Base-by-base conservation (phyloP, 306 rosid species). In the Pyrus betulifolia region DNA sequence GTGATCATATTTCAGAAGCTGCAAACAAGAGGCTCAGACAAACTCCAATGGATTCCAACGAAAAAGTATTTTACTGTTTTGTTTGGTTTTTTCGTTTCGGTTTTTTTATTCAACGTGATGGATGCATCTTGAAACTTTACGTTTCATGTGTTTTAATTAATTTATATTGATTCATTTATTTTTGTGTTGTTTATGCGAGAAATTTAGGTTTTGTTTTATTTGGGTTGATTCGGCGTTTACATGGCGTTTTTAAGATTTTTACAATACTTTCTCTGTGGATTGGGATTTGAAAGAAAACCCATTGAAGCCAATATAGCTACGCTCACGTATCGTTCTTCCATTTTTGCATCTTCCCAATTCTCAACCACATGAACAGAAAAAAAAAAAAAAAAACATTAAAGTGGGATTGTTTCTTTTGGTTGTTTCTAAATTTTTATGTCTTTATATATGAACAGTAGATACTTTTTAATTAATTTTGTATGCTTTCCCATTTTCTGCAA, bases 1-100 rank as follows among this genome's bases (percentile, higher is more conserved):
- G 1, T 46, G 70, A 13, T 11, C 21, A 61, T 17, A 71, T 71
- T 27, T 22, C 71, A 23, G 55, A 62, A 51, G 76, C 76, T 49
- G 81, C 70, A 35, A 78, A 78, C 12, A 22, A 51, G 72, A 78
- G 71, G 66, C 77, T 78, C 7, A 62, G 33, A 13, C 31, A 35
- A 78, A 11, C 33, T 61, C 65, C 82, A 14, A 13, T 21, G 3
- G 67, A 63, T 4, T 70, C 57, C n/a, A 11, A 12, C 1, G 57
- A 23, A 19, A 61, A 78, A 76, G 81, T 78, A 61, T 6, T 31
- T 21, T 14, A 5, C 3, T 3, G 1, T n/a, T 13, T 11, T 19
- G 0, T 38, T 49, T 12, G 2, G 1, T 3, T 2, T 23, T 4
- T 15, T 3, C 3, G 0, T 1, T 21, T 6, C 10, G 0, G 5